Evolutionary conservation across 257 asterid genomes (phyloP).

Genomic region (Knoxia roxburghii): DNA sequence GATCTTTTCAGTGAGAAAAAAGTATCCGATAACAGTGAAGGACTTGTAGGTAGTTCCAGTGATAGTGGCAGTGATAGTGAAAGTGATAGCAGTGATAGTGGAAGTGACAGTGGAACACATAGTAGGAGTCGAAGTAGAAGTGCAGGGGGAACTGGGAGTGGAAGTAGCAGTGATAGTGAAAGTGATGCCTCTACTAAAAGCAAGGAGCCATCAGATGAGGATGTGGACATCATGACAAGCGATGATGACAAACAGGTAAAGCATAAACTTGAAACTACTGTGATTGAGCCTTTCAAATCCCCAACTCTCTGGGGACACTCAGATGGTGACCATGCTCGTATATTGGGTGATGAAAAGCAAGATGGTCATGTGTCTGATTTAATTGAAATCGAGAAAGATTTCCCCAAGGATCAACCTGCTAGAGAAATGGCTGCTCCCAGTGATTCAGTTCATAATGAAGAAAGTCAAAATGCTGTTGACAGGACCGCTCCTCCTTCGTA

Average conservation of each 20-base stretch:
- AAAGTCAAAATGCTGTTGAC: constrained; percentile 39
- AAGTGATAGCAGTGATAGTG: constrained; percentile 59
- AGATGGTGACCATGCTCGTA: constrained; percentile 43
- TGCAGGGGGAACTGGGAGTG: constrained; percentile 63
- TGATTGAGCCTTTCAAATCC: constrained; percentile 33
- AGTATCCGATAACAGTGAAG: constrained; percentile 43
- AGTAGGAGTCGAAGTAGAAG: constrained; percentile 71
- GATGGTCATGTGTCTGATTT: constrained; percentile 47
- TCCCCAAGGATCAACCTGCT: constrained; percentile 37
- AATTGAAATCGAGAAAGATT: constrained; percentile 63
- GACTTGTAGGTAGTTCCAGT: constrained; percentile 57
- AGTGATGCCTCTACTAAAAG: constrained; percentile 82
- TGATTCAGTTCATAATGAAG: constrained; percentile 37
- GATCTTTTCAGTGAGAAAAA: constrained; percentile 44
- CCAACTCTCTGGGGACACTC: constrained; percentile 41
- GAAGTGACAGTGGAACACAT: constrained; percentile 60
- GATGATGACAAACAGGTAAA: constrained; percentile 57
- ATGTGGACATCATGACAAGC: constrained; percentile 75
- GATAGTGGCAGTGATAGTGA: constrained; percentile 63
- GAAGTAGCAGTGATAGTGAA: constrained; percentile 81
- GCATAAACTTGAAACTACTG: constrained; percentile 42
- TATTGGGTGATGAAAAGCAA: constrained; percentile 40
- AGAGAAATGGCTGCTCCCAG: constrained; percentile 34
- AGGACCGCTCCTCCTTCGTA: constrained; percentile 34
- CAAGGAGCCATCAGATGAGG: constrained; percentile 91